Evolutionary conservation across 768 basidiomycete genomes (phyloP).

Genomic region (Mrakia blollopis): DNA sequence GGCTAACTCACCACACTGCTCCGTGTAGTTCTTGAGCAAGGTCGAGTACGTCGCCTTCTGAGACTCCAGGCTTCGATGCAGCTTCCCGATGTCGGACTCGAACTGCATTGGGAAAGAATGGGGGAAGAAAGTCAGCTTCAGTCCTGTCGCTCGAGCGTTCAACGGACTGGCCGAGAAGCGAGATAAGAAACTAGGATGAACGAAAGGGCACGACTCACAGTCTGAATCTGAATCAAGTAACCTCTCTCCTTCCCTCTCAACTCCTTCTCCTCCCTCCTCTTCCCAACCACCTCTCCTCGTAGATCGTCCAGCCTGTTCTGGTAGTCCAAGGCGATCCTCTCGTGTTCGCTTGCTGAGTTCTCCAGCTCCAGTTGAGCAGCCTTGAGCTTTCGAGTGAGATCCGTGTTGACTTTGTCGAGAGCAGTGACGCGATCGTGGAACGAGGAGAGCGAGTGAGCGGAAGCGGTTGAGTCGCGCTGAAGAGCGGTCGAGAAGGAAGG

Average conservation of each 20-base stretch:
- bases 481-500: background rate
- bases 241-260: conserved; percentile 23
- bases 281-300: background rate
- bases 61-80: conserved; percentile 22
- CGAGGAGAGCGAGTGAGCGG: background rate
- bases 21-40: conserved; percentile 26
- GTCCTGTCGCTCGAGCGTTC: background rate
- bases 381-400: conserved; percentile 22
- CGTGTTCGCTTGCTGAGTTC: conserved; percentile 22
- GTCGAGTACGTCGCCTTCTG: conserved; percentile 15
- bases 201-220: conserved; percentile 6
- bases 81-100: conserved; percentile 25
- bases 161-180: background rate
- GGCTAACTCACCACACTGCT: conserved; percentile 24
- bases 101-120: background rate
- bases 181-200: background rate
- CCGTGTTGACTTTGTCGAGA: conserved; percentile 17
- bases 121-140: background rate
- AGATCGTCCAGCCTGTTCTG: conserved; percentile 27
- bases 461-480: conserved; percentile 14
- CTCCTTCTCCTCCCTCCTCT: conserved; percentile 29
- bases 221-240: conserved; percentile 17
- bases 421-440: conserved; percentile 20
- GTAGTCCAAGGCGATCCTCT: conserved; percentile 14
- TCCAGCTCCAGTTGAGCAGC: conserved; percentile 27